Evolutionary conservation across 2,329 filamentous ascomycete genomes (phyloP).

Genomic region (Diplodia scrobiculata): DNA sequence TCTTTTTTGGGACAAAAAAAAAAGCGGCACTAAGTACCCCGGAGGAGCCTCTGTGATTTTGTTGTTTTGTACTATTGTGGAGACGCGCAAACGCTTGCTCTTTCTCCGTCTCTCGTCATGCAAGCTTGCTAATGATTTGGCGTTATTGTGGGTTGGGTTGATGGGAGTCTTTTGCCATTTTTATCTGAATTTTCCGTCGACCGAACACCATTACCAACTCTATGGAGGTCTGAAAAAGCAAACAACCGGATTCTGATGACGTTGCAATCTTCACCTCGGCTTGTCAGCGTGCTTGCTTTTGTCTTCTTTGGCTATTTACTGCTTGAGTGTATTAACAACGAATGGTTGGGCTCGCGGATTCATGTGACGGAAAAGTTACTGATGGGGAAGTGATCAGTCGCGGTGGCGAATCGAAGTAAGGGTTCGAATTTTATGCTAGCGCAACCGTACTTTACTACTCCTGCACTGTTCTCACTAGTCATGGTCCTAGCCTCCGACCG

Average conservation of each 20-base stretch:
- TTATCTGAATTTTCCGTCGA: not conserved
- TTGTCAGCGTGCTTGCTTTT: not conserved
- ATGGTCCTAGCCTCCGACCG: no score
- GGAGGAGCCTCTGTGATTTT: not conserved
- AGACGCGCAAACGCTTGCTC: not conserved
- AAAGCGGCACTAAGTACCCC: conserved; percentile 20
- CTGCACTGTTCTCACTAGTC: no score
- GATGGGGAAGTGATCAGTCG: not conserved
- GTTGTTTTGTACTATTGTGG: not conserved
- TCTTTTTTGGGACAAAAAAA: conserved; percentile 12
- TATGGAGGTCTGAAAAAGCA: not conserved
- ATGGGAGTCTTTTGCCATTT: not conserved
- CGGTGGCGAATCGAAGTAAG: no score
- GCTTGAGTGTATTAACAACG: not conserved
- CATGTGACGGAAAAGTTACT: not conserved
- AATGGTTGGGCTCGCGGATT: not conserved
- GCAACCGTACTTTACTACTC: no score
- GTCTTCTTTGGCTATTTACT: not conserved
- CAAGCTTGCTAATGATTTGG: conserved; percentile 11
- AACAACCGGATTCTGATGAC: not conserved
- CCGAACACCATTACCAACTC: not conserved
- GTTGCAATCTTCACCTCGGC: not conserved
- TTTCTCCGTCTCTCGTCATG: not conserved
- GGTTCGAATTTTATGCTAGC: no score
- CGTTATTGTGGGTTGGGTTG: not conserved